Base-by-base conservation (phyloP, 2,329 filamentous ascomycete genomes). In the Nigrospora oryzae region DNA sequence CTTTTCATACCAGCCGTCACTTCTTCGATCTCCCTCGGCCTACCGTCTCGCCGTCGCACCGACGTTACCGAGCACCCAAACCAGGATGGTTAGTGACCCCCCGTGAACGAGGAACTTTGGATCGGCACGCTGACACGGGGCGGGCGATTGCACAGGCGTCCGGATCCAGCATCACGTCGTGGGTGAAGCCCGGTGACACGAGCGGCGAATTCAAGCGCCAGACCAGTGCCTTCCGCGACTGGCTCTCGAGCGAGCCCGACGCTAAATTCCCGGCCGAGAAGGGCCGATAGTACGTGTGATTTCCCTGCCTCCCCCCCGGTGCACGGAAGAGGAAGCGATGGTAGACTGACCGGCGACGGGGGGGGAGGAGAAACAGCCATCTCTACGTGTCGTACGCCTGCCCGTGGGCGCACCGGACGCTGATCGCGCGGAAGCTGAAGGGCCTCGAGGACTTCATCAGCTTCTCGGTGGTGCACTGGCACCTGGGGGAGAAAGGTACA, bases 321-420 rank as follows among this genome's bases (percentile, higher is more conserved):
- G 23, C 23, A 4, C 23, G 23, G 23, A 6, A 28, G 23, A 10
- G 23, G 23, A 28, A 28, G 11, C 8, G 12, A 36, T 12, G 34
- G 14, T 14, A 23, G 12, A 11, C 36, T 38, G 36, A 19, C 36
- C 23, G 5, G 23, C 23, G 23, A 28, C 23, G n/a, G n/a, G n/a
- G n/a, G n/a, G n/a, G n/a, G n/a, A 5, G 36, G 14, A 13, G 15
- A 5, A 38, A 14, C n/a, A 38, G 36, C 64, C 93, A 98, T 67
- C 80, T 98, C 56, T 98, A 91, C 62, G 84, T 95, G 53, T 91
- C 85, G 57, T 95, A 95, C 66, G 90, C 90, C 7, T 96, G 90
- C 65, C 90, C 90, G 4, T 96, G 90, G 90, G 90, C 91, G 5
- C 88, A 89, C 59, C 83, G 93, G 37, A 84, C 89, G 0, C 73